Evolutionary conservation across 345 rosid species (phyloP), one percentile per base, ranked within the genome.

Genomic region (Gossypium bickii): DNA sequence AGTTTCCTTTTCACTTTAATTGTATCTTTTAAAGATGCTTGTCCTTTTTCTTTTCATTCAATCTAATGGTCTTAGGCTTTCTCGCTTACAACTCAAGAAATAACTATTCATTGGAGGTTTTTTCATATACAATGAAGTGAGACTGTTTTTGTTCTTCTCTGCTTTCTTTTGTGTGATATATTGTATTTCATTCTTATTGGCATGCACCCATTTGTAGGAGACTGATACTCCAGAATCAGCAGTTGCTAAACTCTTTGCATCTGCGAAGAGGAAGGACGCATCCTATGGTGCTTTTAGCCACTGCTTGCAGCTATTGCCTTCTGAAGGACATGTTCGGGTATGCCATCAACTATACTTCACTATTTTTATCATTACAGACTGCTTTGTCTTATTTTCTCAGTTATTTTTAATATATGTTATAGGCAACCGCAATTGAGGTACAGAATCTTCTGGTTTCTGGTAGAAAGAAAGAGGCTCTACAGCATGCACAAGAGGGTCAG

Each of bases 391-490:
- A 5, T 29, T 77, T 52, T 60, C 79, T 55, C 70, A 72, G 59
- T 43, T 24, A 22, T 53, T 71, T 51, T 22, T 55, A 57, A 51
- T 81, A 48, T 75, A 67, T 80, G 59, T 79, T 74, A 51, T 80
- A 96, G 99, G 94, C 88, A 78, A 92, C 94, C 72, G 99, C 94
- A 63, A 86, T 85, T 63, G 97, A 93, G 89, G 97, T 93, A 62
- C 98, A 96, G 82, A 87, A 83, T 77, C 98, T 96, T 77, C 88
- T 96, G 78, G 97, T 94, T 77, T 89, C 97, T 85, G 99, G 99
- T 82, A 89, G 86, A 73, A 96, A 90, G 82, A 82, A 74, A 75
- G 97, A 96, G 81, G 98, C 98, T 78, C 60, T 96, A 53, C 87
- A 85, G 56, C 80, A 83, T 82, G 98, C 99, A 66, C 97, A 93